Conservation (phyloP, 208 protist genomes). For the Crithidia thermophila region DNA sequence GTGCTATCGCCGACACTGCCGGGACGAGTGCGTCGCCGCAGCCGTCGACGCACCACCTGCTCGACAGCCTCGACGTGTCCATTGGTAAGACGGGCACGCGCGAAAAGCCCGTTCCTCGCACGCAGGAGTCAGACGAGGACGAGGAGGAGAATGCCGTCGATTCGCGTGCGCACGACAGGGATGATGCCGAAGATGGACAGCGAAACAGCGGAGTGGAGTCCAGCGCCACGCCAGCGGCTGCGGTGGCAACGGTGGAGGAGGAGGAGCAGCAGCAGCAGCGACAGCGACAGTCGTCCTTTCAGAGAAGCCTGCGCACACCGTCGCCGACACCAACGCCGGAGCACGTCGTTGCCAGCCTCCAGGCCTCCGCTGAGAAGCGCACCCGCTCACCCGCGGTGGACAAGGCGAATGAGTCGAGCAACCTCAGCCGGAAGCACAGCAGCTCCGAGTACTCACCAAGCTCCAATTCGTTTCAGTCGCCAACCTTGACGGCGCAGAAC, state of each 20-base stretch:
- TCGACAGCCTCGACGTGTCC: slow-evolving; percentile 37
- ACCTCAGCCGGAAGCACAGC: neutral
- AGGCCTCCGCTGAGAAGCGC: slow-evolving; percentile 44
- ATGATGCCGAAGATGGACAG: neutral
- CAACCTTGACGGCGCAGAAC: slow-evolving; percentile 41
- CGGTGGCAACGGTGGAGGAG: too few relatives aligned
- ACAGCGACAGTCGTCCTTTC: too few relatives aligned
- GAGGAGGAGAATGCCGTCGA: neutral
- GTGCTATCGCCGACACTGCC: neutral
- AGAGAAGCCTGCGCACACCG: slow-evolving; percentile 2
- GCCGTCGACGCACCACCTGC: slow-evolving; percentile 29
- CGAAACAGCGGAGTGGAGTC: too few relatives aligned
- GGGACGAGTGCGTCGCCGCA: slow-evolving; percentile 34
- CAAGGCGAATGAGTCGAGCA: neutral
- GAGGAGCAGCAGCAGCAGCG: too few relatives aligned
- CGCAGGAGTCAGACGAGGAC: neutral
- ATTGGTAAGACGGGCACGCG: slow-evolving; percentile 20
- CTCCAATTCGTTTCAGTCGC: slow-evolving; percentile 22
- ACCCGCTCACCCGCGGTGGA: slow-evolving; percentile 21
- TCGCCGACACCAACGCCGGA: slow-evolving; percentile 38
- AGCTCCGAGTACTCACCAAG: neutral
- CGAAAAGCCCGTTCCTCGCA: slow-evolving; percentile 19
- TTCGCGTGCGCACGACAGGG: neutral
- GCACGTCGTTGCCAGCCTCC: slow-evolving; percentile 39
- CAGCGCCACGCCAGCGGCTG: too few relatives aligned